Base-by-base conservation (phyloP, 352 stramenopile genomes). In the Globisporangium abappressorium region DNA sequence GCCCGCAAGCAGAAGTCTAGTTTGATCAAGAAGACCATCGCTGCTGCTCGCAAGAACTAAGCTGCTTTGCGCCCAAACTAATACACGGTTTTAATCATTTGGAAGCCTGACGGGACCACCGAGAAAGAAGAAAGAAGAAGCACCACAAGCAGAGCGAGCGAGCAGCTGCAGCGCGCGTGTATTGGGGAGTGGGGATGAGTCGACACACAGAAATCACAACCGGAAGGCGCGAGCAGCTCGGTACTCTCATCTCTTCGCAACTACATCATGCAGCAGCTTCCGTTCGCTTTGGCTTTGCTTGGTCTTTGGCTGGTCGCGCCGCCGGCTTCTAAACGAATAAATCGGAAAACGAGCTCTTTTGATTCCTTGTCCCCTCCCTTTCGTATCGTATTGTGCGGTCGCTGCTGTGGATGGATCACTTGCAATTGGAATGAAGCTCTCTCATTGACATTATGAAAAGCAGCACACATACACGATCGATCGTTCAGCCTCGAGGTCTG, bases 1-100 rank as follows among this genome's bases (percentile, higher is more conserved):
- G 98, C 97, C 54, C 97, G 97, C 81, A 99, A 99, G 94, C 95
- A 99, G 82, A 99, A 99, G 90, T 92, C 85, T 69, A 84, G 82
- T 51, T 90, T 99, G 65, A 91, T 99, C 79, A 97, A 96, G 79
- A 97, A 98, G 82, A 73, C 84, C 47, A 68, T 93, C 54, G 88
- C 88, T 59, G 84, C 85, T 18, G 69, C 80, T 60, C 87, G 86
- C 78, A 96, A 96, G 84, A 89, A 89, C 80, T 87, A 85, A 76
- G 57, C 24, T 18, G 24, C 11, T 62, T 59, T 24, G 28, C 33
- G 58, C 64, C 49, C 49, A 41, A 65, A 51, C 65, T 28, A 65
- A 34, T 34, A 62, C 43, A 70, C 58, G 65, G 51, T 66, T 55
- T 55, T 65, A 57, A 57, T 70, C 65, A 60, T 36, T 57, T 66